phyloP scores from a whole-genome alignment of 495 filamentous ascomycete genomes.

The Penicillium maclennaniae region DNA sequence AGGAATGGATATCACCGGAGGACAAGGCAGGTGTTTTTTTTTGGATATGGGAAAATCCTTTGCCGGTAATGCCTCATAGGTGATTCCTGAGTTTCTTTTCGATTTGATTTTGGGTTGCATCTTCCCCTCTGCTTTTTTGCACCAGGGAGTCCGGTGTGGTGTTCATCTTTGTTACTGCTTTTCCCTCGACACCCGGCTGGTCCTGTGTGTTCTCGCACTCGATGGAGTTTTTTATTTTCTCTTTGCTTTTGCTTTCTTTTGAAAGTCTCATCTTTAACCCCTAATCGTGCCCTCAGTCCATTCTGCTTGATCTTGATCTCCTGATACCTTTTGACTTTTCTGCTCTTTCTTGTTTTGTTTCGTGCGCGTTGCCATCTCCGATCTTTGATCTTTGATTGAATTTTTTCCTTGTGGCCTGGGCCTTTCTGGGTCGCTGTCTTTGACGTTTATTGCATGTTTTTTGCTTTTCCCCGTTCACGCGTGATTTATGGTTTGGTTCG shows the following conservation, averaged over 20 bases:
- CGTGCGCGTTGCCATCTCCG: conserved; percentile 1
- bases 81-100: conserved; percentile 32
- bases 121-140: conserved; percentile 26
- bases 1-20: conserved; percentile 35
- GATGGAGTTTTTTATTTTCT: conserved; percentile 37
- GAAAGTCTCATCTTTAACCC: conserved; percentile 16
- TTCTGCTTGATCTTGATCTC: conserved; percentile 21
- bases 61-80: conserved; percentile 32
- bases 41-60: conserved; percentile 30
- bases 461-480: conserved; percentile 12
- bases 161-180: conserved; percentile 32
- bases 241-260: background rate
- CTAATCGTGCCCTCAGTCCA: conserved; percentile 31
- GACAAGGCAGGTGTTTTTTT: conserved; percentile 36
- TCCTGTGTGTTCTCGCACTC: conserved; percentile 51
- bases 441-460: conserved; percentile 24
- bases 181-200: conserved; percentile 47
- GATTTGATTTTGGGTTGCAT: conserved; percentile 27
- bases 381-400: background rate
- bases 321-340: conserved; percentile 28
- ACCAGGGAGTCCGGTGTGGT: conserved; percentile 50
- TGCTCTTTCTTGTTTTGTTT: conserved; percentile 8
- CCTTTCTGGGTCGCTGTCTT: conserved; percentile 25
- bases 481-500: background rate
- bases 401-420: conserved; percentile 19